Evolutionary conservation across 352 stramenopile genomes (phyloP).

Genomic region (Phytophthora idaei): DNA sequence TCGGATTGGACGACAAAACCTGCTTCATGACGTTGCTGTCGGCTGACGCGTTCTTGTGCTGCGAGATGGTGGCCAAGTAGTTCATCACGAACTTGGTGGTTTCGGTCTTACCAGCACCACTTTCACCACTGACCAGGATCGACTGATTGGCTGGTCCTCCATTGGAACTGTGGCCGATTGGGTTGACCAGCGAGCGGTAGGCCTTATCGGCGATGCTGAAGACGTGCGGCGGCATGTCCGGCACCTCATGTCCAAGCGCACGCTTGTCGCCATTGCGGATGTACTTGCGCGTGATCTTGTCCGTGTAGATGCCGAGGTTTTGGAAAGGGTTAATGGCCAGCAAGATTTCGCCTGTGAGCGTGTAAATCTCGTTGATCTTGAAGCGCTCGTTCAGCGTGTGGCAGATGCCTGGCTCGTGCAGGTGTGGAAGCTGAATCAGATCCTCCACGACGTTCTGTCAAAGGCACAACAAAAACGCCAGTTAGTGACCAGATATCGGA

Average conservation of each 20-base stretch:
- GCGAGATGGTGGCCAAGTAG: slow-evolving; percentile 93
- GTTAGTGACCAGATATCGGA: neutral
- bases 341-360: slow-evolving; percentile 84
- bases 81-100: slow-evolving; percentile 97
- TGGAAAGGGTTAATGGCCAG: slow-evolving; percentile 91
- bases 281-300: slow-evolving; percentile 90
- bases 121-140: slow-evolving; percentile 93
- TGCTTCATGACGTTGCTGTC: slow-evolving; percentile 89
- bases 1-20: slow-evolving; percentile 97
- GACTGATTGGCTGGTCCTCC: slow-evolving; percentile 82
- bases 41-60: slow-evolving; percentile 50
- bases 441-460: slow-evolving; percentile 87
- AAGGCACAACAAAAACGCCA: slow-evolving; percentile 3
- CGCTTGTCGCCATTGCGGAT: slow-evolving; percentile 84
- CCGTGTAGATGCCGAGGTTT: slow-evolving; percentile 85
- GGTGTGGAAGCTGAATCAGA: slow-evolving; percentile 92
- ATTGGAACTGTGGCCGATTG: slow-evolving; percentile 39
- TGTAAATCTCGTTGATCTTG: slow-evolving; percentile 95
- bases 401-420: slow-evolving; percentile 95
- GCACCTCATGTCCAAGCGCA: slow-evolving; percentile 61
- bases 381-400: slow-evolving; percentile 93
- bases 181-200: slow-evolving; percentile 82
- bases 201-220: slow-evolving; percentile 92
- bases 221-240: slow-evolving; percentile 89
- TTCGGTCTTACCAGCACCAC: slow-evolving; percentile 96